phyloP scores from a whole-genome alignment of 495 filamentous ascomycete genomes.

The Achaetomiella virescens region DNA sequence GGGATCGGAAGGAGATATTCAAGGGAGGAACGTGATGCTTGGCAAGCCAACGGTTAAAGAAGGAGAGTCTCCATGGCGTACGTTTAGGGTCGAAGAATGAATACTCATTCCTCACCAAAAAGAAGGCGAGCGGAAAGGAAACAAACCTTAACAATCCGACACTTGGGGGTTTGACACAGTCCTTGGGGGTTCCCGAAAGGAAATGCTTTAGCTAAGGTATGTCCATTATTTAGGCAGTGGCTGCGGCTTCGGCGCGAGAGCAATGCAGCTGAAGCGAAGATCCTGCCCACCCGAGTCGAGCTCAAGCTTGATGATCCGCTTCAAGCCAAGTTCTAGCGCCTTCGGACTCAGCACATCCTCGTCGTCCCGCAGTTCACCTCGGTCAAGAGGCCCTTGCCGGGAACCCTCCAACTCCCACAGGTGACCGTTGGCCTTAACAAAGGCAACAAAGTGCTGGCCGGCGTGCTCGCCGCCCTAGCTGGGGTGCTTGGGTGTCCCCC shows the following conservation, averaged over 20 bases:
- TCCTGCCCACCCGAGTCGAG: constrained; percentile 34
- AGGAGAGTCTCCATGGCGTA: too few species aligned
- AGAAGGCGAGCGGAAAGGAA: too few species aligned
- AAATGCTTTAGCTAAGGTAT: too few species aligned
- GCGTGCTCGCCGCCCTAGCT: constrained; percentile 37
- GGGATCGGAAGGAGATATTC: too few species aligned
- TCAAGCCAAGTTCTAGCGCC: constrained; percentile 57
- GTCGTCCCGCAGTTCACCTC: constrained; percentile 53
- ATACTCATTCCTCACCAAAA: too few species aligned
- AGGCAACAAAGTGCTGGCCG: constrained; percentile 69
- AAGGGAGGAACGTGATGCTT: too few species aligned
- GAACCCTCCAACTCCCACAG: constrained; percentile 76
- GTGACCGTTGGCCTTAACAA: constrained; percentile 63
- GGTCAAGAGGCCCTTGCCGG: constrained; percentile 64
- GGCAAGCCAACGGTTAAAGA: too few species aligned
- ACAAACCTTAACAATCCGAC: too few species aligned
- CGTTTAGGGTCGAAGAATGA: too few species aligned
- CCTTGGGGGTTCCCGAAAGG: too few species aligned
- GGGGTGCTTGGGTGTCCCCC: constrained; percentile 61
- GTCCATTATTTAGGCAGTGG: too few species aligned
- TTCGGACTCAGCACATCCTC: constrained; percentile 66
- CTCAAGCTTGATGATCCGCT: constrained; percentile 49
- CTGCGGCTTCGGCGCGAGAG: constrained; percentile 32
- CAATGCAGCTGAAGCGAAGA: constrained; percentile 52
- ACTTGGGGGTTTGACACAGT: too few species aligned